Conservation (phyloP, 352 stramenopile genomes). For the Phytophthora pinifolia region DNA sequence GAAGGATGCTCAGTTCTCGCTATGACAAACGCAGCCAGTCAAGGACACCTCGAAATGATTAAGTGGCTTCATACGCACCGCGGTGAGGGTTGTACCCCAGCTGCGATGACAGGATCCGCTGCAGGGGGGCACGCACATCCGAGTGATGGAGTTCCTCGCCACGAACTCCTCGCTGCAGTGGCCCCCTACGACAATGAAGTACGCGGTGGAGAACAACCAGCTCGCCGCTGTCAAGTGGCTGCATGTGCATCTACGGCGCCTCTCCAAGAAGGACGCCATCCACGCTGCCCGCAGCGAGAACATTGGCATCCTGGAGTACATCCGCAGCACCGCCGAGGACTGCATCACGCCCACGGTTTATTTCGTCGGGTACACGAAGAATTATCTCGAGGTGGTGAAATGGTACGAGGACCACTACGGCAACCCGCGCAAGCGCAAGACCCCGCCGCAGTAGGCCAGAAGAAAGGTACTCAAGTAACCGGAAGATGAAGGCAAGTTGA, state of each 20-base stretch:
- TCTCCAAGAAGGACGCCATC: neutral
- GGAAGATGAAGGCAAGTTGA: neutral
- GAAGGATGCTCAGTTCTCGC: conserved; percentile 2
- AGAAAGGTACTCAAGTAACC: no score
- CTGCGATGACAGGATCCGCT: conserved; percentile 8
- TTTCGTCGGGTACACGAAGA: neutral
- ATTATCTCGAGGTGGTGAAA: neutral
- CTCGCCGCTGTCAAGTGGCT: conserved; percentile 3
- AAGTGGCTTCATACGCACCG: conserved; percentile 8
- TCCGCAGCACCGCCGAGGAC: neutral
- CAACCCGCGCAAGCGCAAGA: conserved; percentile 6
- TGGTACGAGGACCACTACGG: conserved; percentile 14
- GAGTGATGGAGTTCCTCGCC: conserved; percentile 11
- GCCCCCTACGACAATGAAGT: neutral
- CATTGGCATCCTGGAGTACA: conserved; percentile 10
- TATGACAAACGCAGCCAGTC: conserved; percentile 1
- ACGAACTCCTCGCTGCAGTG: conserved; percentile 6
- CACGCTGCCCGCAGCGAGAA: conserved; percentile 2
- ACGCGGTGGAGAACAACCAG: conserved; percentile 1
- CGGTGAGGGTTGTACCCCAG: neutral
- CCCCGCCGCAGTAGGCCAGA: no score
- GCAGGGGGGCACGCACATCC: conserved; percentile 6
- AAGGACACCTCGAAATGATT: conserved; percentile 5
- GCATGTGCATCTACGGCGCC: neutral
- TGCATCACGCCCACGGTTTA: conserved; percentile 3